Evolutionary conservation across 2,329 filamentous ascomycete species (phyloP), one percentile per base, ranked within the genome.

Genomic region (Massarina eburnea): DNA sequence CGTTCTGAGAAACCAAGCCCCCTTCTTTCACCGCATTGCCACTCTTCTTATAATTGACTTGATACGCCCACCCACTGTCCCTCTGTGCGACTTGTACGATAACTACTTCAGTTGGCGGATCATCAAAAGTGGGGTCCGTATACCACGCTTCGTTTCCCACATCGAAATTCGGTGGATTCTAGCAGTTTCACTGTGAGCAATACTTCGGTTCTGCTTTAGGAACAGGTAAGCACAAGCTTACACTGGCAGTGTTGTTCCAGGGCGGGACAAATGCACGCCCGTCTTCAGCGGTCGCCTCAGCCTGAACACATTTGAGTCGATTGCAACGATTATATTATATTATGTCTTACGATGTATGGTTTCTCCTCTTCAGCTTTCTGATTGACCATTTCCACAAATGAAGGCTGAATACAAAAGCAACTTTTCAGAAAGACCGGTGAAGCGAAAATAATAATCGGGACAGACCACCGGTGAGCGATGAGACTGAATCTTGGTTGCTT

Each of bases 1-100:
- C 24, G 20, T 15, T 21, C 29, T 48, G 35, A 19, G 41, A 22
- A 32, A 48, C 43, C 41, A 34, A 41, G 14, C 29, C 10, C n/a
- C 19, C 35, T 24, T 30, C 15, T 3, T 44, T 15, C 8, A 39
- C 30, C 12, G 17, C 9, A 6, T 19, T n/a, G 8, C 14, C 26
- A n/a, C n/a, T 41, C 15, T 30, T 21, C 22, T 38, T 46, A 18
- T 27, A 20, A n/a, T 39, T 37, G 14, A 46, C 7, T 21, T 34
- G 10, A 35, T 46, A 43, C 20, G 35, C n/a, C 17, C 15, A 40
- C n/a, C n/a, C n/a, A n/a, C n/a, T 1, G 27, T 39, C 21, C 41
- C 32, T 8, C 12, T 12, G 1, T 6, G 7, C 24, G 24, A 26
- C 24, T 6, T 26, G 6, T 10, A 26, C 24, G 10, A 26, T 26